A percentile compares a stretch with the other conserved stretches of the same genome.
These are phyloP conservation scores for Geotrichum fermentans DNA, from an alignment of 1,139 yeast genomes.

Conservation along the genomic window DNA sequence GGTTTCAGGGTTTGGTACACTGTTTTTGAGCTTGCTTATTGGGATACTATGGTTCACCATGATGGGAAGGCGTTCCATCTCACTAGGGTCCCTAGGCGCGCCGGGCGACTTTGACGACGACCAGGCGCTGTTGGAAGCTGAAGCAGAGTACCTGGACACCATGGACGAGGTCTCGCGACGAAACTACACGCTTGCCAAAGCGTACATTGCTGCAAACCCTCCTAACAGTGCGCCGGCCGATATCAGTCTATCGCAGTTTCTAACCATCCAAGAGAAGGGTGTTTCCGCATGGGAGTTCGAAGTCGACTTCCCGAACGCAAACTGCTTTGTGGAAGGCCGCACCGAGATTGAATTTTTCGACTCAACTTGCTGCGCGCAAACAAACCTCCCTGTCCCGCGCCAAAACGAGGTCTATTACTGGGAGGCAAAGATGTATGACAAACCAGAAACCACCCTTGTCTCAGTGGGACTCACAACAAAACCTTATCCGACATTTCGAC, in stretches of 20 bases:
- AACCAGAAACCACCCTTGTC: conserved; percentile 51
- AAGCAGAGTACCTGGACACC: conserved; percentile 64
- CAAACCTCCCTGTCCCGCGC: conserved; percentile 83
- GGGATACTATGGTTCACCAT: conserved; percentile 35
- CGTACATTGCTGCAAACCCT: conserved; percentile 41
- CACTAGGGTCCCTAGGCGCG: conserved; percentile 40
- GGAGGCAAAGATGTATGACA: conserved; percentile 73
- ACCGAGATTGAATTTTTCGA: conserved; percentile 72
- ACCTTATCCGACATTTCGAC: conserved; percentile 83
- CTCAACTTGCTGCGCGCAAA: conserved; percentile 62
- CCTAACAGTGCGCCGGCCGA: conserved; percentile 42
- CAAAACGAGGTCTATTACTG: conserved; percentile 85
- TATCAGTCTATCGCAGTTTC: conserved; percentile 44
- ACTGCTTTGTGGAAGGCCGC: conserved; percentile 63
- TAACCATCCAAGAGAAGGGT: conserved; percentile 82
- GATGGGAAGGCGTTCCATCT: conserved; percentile 33
- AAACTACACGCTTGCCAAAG: conserved; percentile 54
- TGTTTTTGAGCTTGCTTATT: conserved; percentile 33
- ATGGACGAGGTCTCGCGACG: conserved; percentile 48
- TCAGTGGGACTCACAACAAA: conserved; percentile 81
- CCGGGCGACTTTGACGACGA: conserved; percentile 57
- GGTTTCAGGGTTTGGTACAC: conserved; percentile 37
- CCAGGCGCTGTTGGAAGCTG: conserved; percentile 58
- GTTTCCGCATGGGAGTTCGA: conserved; percentile 88
- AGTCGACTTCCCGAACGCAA: conserved; percentile 53